Evolutionary conservation across 2,329 filamentous ascomycete genomes (phyloP), one percentile per base, ranked within the genome.

Genomic region (Alternaria brassicae): DNA sequence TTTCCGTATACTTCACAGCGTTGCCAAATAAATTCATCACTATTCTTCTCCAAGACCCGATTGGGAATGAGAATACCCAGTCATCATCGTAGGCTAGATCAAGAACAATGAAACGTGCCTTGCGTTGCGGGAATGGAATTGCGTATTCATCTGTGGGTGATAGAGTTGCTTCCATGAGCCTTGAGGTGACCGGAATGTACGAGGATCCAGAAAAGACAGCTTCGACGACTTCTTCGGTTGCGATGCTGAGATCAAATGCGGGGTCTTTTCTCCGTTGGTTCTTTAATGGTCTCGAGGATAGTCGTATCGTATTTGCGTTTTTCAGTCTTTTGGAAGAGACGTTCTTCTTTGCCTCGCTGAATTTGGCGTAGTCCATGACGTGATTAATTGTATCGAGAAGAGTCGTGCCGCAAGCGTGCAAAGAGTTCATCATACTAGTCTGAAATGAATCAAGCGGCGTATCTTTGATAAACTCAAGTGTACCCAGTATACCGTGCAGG

Each of bases 381-480:
- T 79, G 72, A 19, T 78, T 69, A 25, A 78, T 73, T 1, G 74
- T 79, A 49, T 85, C 83, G n/a, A 85, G 66, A 4, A 85, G 67
- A 3, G 83, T 85, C 12, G 79, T 71, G 0, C 82, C 83, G 36
- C 83, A 85, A 10, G 65, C 61, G 19, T 69, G 68, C 45, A 72
- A 47, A 1, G 78, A 80, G 21, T 83, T 81, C 7, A 85, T 76
- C 63, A 82, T 84, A 3, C 78, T 80, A 0, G 82, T 74, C 40
- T 77, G 27, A 76, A 80, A 56, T 77, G 41, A 79, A 76, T 77
- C 8, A 74, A 73, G 15, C 69, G 68, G 2, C 3, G 81, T 83
- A 3, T 82, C 81, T 3, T 79, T 76, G 3, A 86, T 65, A 6
- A 85, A 78, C 60, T 86, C 83, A 1, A 80, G 75, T n/a, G 81